A percentile compares a stretch with the other conserved stretches of the same genome.
These are phyloP conservation scores for Penicillium sp. DNA, from an alignment of 2,329 filamentous ascomycete genomes.

Conservation along the genomic window DNA sequence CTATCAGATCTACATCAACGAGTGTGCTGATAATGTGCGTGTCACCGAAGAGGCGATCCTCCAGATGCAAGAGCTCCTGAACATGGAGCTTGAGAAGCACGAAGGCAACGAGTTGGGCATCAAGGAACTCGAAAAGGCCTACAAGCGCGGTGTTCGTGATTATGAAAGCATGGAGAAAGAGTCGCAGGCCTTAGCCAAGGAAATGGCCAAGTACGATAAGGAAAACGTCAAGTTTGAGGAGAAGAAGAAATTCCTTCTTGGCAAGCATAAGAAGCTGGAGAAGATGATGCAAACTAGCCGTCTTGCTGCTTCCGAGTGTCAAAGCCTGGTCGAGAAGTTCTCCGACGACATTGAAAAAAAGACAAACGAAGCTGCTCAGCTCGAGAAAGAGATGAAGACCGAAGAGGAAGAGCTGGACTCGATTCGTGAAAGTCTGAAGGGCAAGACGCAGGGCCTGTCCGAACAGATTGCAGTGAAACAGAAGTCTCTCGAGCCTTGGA, in stretches of 20 bases:
- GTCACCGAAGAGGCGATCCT: conserved; percentile 86
- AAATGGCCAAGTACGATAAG: conserved; percentile 91
- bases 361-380: conserved; percentile 68
- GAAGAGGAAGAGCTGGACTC: conserved; percentile 80
- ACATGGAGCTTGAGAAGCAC: conserved; percentile 87
- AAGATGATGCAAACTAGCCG: conserved; percentile 80
- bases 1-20: conserved; percentile 87
- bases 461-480: conserved; percentile 91
- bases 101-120: conserved; percentile 87
- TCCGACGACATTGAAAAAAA: conserved; percentile 76
- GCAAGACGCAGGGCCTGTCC: conserved; percentile 92
- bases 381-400: conserved; percentile 73
- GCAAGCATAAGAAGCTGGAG: conserved; percentile 93
- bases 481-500: conserved; percentile 94
- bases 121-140: conserved; percentile 82
- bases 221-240: conserved; percentile 97
- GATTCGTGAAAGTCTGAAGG: conserved; percentile 87
- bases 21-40: conserved; percentile 83
- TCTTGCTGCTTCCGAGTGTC: conserved; percentile 71
- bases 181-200: conserved; percentile 75
- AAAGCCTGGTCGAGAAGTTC: conserved; percentile 76
- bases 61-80: conserved; percentile 86
- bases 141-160: conserved; percentile 79
- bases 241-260: conserved; percentile 88
- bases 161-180: conserved; percentile 81